Base-by-base conservation (phyloP, 2,329 filamentous ascomycete genomes). In the Pseudogymnoascus sp. region DNA sequence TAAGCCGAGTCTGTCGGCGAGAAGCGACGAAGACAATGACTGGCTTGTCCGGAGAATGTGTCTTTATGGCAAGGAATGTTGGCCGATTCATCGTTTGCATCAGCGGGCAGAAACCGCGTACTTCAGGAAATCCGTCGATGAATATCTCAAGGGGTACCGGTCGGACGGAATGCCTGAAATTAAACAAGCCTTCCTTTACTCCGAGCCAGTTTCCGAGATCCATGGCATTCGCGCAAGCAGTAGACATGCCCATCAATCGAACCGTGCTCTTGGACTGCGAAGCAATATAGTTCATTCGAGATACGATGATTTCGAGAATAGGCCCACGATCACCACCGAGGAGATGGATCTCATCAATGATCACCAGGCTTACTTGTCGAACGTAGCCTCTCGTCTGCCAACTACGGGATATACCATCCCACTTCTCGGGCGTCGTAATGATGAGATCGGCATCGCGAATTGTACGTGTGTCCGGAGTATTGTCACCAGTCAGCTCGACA, bases 31-130 rank as follows among this genome's bases (percentile, higher is more conserved):
- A 99, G 0, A 99, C 94, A 73, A 99, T 99, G 7, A 97, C 94
- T 0, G 94, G 94, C 75, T 99, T 97, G 61, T 92, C 88, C 0
- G 95, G 94, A 43, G 92, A 97, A 75, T 99, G 95, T 10, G 88
- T 91, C 75, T 99, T 97, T 74, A 99, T 94, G 0, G 94, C 94
- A 33, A 97, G 78, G 76, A 97, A 99, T 0, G 94, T 97, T 1
- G 94, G 94, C 6, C 94, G 84, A 72, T 99, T 99, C 94, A 99
- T 99, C 0, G 92, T 96, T 76, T 97, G 93, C 94, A 99, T 99
- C 67, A 99, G 77, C 0, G 94, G 92, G 70, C 93, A 97, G 78
- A 99, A 99, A 0, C 94, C 94, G 64, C 93, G 85, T 68, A 94
- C 89, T 71, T 97, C 91, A 0, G 94, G 92, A 72, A 99, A 99